A percentile compares a stretch with the other conserved stretches of the same genome.
Conservation (phyloP, 805 yeast genomes). For the Candida silvatica region DNA sequence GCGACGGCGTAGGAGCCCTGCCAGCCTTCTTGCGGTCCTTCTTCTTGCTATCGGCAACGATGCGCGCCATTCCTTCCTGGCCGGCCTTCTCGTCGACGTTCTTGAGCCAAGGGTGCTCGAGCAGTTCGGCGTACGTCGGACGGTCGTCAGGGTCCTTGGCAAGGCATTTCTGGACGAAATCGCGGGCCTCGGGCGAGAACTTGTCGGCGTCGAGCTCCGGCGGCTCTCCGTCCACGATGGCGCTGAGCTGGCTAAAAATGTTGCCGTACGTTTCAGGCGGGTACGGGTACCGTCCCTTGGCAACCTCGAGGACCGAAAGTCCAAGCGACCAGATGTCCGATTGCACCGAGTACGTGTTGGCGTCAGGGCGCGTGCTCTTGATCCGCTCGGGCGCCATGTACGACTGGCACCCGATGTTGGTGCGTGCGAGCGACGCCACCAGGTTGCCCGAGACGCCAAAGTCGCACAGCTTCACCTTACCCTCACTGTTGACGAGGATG, state of each 20-base stretch:
- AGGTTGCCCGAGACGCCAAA: conserved; percentile 94
- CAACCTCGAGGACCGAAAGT: conserved; percentile 75
- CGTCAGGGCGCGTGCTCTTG: conserved; percentile 64
- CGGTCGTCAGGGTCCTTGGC: conserved; percentile 74
- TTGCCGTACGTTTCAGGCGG: conserved; percentile 89
- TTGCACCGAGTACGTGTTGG: conserved; percentile 79
- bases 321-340: conserved; percentile 96
- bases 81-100: conserved; percentile 33
- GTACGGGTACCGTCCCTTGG: conserved; percentile 90
- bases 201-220: conserved; percentile 60
- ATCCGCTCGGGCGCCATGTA: conserved; percentile 99
- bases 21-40: conserved; percentile 9
- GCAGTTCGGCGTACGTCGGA: conserved; percentile 69
- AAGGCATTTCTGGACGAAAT: conserved; percentile 70
- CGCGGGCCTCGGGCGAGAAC: conserved; percentile 70
- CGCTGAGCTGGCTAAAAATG: conserved; percentile 87
- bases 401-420: conserved; percentile 95
- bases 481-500: conserved; percentile 65
- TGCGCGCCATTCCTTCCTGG: conserved; percentile 17
- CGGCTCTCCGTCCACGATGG: conserved; percentile 93
- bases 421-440: conserved; percentile 90
- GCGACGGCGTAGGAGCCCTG: conserved; percentile 1
- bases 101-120: conserved; percentile 79
- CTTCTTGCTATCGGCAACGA: conserved; percentile 24
- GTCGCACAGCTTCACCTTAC: conserved; percentile 89